Evolutionary conservation across 2,329 filamentous ascomycete genomes (phyloP), one percentile per base, ranked within the genome.

Genomic region (Pleomassaria siparia): DNA sequence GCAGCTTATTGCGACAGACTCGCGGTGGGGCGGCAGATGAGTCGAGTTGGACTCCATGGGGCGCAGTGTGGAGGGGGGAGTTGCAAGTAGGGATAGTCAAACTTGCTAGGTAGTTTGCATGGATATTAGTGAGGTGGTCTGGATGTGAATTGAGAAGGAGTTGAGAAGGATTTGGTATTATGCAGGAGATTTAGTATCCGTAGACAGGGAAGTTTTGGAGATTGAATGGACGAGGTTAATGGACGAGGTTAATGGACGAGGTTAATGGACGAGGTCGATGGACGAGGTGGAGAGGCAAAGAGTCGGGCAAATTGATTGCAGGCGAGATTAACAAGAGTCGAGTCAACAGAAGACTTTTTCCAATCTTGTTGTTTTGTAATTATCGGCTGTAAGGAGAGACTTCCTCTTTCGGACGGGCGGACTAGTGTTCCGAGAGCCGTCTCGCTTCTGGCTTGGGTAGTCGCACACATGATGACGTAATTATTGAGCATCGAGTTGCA

Each of bases 251-350:
- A n/a, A n/a, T n/a, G n/a, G n/a, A n/a, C n/a, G n/a, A n/a, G n/a
- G n/a, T n/a, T n/a, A n/a, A n/a, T n/a, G n/a, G n/a, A 53, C 47
- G 55, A 58, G 36, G 54, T 58, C 54, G 50, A 45, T 28, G 49
- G 48, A 48, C 48, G 49, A 58, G 49, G 45, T 46, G 45, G 40
- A 44, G 40, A 51, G 46, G 44, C 52, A 44, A 46, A 26, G 22
- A 20, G 18, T 47, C 46, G 44, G 8, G 29, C 45, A 24, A 49
- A 55, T 56, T 55, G 54, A 56, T 56, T 56, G 47, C 44, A 40
- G 28, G 41, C 46, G 50, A 56, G 42, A 58, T 59, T 58, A 53
- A 55, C 32, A 46, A 46, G n/a, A n/a, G n/a, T n/a, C n/a, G n/a
- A n/a, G n/a, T n/a, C n/a, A n/a, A n/a, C n/a, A n/a, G n/a, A n/a